These are phyloP conservation scores for Juglanconis juglandina DNA, from an alignment of 2,329 filamentous ascomycete species.

Conservation along the genomic window DNA sequence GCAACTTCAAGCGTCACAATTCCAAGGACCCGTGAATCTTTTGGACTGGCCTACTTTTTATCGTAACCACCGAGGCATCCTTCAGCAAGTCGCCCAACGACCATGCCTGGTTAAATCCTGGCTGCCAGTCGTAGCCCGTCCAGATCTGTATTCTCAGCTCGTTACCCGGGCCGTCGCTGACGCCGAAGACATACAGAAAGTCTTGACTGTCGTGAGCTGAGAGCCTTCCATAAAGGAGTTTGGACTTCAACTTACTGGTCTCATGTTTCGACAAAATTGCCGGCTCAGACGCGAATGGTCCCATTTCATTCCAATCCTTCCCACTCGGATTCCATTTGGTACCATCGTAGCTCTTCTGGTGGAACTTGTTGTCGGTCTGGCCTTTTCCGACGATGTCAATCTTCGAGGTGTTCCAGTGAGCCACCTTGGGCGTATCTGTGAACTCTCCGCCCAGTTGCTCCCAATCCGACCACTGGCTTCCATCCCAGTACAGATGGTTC, in stretches of 20 bases:
- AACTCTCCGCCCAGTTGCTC: background rate
- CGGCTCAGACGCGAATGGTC: background rate
- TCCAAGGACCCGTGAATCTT: background rate
- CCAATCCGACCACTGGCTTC: background rate
- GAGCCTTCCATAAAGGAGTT: background rate
- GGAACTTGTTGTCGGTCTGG: background rate
- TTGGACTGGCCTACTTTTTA: background rate
- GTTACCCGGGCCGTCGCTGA: background rate
- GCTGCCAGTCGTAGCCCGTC: conserved; percentile 5
- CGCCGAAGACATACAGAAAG: conserved; percentile 1
- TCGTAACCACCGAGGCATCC: background rate
- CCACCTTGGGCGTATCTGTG: background rate
- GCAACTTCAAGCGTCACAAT: background rate
- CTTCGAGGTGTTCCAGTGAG: background rate
- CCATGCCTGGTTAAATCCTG: background rate
- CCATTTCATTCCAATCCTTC: background rate
- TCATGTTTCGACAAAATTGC: background rate
- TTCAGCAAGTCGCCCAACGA: background rate
- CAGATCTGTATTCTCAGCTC: background rate
- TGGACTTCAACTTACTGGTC: background rate
- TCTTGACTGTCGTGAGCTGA: background rate
- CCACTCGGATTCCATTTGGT: background rate
- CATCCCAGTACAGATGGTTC: conserved; percentile 2
- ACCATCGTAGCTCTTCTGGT: conserved; percentile 2
- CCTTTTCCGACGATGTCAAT: background rate